Conservation (phyloP, 1,284 basidiomycete species). For the Laetiporus sulphureus region DNA sequence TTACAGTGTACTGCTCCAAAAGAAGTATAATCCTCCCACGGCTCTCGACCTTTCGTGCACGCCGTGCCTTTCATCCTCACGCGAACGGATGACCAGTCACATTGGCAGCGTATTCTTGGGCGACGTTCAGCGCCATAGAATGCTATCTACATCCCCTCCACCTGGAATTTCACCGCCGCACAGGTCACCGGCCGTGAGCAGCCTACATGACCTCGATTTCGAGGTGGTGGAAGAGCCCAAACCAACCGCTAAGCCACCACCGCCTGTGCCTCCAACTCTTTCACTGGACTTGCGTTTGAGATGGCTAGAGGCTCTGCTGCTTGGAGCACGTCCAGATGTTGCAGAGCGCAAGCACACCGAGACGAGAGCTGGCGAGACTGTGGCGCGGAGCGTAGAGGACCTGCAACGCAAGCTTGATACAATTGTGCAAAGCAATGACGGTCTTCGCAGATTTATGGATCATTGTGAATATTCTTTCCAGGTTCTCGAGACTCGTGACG, state of each 20-base stretch:
- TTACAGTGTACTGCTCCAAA: no score
- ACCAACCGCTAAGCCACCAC: conserved; percentile 13
- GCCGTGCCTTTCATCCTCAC: no score
- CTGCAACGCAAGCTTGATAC: conserved; percentile 49
- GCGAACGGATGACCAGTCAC: conserved; percentile 11
- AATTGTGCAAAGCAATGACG: conserved; percentile 60
- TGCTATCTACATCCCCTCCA: conserved; percentile 55
- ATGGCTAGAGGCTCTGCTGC: conserved; percentile 70
- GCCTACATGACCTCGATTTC: conserved; percentile 18
- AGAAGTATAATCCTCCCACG: background rate
- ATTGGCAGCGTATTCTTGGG: conserved; percentile 74
- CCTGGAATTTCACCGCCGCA: conserved; percentile 54
- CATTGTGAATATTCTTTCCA: conserved; percentile 63
- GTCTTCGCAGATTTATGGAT: conserved; percentile 64
- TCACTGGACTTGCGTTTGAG: conserved; percentile 67
- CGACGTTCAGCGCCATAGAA: conserved; percentile 55
- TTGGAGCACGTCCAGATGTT: conserved; percentile 51
- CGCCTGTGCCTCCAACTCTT: conserved; percentile 51
- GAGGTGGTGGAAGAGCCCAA: conserved; percentile 12
- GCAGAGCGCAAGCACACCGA: conserved; percentile 29
- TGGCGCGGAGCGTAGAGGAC: conserved; percentile 52
- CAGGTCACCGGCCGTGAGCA: conserved; percentile 13
- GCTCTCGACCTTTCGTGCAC: background rate
- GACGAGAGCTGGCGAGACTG: conserved; percentile 42
- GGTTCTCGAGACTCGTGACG: no score